Evolutionary conservation across 2,329 filamentous ascomycete species (phyloP).

Genomic region (Neodidymelliopsis sp.): DNA sequence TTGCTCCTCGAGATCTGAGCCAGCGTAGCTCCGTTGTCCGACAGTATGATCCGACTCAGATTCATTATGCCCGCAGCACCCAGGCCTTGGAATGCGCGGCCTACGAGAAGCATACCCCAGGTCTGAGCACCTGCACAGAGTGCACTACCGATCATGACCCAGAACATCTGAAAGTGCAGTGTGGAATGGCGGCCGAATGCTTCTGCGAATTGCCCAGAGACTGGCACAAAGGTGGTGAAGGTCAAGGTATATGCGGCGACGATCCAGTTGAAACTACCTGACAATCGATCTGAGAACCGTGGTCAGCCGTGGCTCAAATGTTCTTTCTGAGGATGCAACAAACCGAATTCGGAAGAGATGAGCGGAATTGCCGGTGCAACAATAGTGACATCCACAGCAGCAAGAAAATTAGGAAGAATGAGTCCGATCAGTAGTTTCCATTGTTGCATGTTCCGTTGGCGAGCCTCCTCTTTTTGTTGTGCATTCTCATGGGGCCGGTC

Average conservation of each 20-base stretch:
- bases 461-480: constrained; percentile 21
- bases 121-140: constrained; percentile 66
- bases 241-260: constrained; percentile 73
- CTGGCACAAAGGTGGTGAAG: constrained; percentile 71
- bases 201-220: constrained; percentile 70
- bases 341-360: constrained; percentile 71
- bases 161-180: constrained; percentile 64
- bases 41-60: constrained; percentile 67
- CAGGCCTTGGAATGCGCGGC: constrained; percentile 69
- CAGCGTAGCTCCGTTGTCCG: constrained; percentile 67
- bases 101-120: constrained; percentile 68
- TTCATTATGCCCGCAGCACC: constrained; percentile 69
- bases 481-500: constrained; percentile 11
- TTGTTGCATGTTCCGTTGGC: constrained; percentile 55
- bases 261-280: constrained; percentile 64
- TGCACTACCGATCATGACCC: constrained; percentile 63
- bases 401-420: constrained; percentile 66
- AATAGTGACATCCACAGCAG: constrained; percentile 71
- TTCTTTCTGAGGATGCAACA: background rate
- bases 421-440: constrained; percentile 68
- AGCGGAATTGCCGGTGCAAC: constrained; percentile 66
- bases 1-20: constrained; percentile 76
- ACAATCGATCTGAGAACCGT: constrained; percentile 59
- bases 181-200: constrained; percentile 69
- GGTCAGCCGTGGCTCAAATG: too few relatives aligned